Evolutionary conservation across 306 rosid genomes (phyloP).

Genomic region (Citrullus colocynthis): DNA sequence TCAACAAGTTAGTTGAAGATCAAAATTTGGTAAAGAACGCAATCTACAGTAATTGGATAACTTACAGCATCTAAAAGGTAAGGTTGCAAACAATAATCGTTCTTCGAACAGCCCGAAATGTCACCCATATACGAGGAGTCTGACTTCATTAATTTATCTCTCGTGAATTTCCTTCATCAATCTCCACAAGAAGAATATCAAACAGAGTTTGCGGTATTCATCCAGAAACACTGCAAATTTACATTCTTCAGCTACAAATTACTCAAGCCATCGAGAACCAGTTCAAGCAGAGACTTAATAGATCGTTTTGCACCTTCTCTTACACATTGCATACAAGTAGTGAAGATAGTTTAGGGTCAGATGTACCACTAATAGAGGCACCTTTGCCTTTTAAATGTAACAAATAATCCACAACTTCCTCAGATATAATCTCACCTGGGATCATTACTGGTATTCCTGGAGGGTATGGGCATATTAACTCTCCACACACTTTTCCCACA

Average conservation of each 20-base stretch:
- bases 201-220: neutral
- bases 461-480: conserved; percentile 72
- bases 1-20: neutral
- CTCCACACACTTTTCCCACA: conserved; percentile 62
- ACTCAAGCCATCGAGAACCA: neutral
- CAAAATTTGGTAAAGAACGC: too few relatives aligned
- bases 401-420: conserved; percentile 49
- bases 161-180: neutral
- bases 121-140: neutral
- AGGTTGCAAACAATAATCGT: neutral
- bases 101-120: neutral
- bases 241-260: neutral
- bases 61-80: neutral
- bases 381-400: conserved; percentile 42
- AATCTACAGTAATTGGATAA: neutral
- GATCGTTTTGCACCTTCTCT: neutral
- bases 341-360: conserved; percentile 60
- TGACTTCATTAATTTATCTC: neutral
- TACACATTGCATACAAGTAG: conserved; percentile 41
- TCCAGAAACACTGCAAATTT: neutral
- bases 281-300: neutral
- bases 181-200: neutral
- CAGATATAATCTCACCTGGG: conserved; percentile 63
- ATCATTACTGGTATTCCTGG: conserved; percentile 76
- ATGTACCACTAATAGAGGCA: conserved; percentile 55